Conservation (phyloP, 352 stramenopile species). For the Globisporangium cylindrosporum region DNA sequence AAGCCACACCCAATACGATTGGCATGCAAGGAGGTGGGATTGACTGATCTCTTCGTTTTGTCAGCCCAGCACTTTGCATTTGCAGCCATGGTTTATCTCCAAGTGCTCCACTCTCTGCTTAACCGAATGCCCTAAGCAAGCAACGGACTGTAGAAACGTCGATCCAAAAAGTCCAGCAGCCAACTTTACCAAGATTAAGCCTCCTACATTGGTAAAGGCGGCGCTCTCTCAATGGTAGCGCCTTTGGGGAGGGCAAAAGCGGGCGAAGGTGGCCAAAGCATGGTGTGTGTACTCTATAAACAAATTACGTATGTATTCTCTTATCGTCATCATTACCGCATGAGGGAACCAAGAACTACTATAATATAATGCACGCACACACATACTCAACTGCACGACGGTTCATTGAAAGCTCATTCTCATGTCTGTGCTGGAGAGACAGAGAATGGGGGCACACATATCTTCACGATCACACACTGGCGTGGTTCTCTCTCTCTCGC, state of each 20-base stretch:
- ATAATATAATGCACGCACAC: conserved; percentile 18
- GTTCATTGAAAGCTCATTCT: conserved; percentile 12
- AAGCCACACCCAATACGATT: too few relatives aligned
- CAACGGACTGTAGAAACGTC: neutral
- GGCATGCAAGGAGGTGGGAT: too few relatives aligned
- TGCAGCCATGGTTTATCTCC: too few relatives aligned
- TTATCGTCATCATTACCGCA: conserved; percentile 4
- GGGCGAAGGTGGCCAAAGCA: neutral
- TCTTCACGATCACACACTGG: conserved; percentile 4
- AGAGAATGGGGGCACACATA: conserved; percentile 4
- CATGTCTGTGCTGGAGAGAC: conserved; percentile 1
- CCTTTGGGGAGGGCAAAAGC: neutral
- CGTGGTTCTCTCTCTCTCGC: neutral
- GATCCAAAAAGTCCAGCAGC: neutral
- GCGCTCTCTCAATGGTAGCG: neutral
- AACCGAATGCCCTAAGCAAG: too few relatives aligned
- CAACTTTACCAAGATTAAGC: neutral
- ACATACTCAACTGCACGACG: conserved; percentile 14
- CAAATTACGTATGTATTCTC: conserved; percentile 13
- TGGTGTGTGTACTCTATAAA: conserved; percentile 14
- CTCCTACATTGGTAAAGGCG: neutral
- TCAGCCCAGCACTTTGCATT: too few relatives aligned
- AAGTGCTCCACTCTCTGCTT: too few relatives aligned
- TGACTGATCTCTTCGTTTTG: too few relatives aligned
- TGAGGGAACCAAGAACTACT: conserved; percentile 9